Base-by-base conservation (phyloP, 345 rosid species). In the Corymbia maculata region DNA sequence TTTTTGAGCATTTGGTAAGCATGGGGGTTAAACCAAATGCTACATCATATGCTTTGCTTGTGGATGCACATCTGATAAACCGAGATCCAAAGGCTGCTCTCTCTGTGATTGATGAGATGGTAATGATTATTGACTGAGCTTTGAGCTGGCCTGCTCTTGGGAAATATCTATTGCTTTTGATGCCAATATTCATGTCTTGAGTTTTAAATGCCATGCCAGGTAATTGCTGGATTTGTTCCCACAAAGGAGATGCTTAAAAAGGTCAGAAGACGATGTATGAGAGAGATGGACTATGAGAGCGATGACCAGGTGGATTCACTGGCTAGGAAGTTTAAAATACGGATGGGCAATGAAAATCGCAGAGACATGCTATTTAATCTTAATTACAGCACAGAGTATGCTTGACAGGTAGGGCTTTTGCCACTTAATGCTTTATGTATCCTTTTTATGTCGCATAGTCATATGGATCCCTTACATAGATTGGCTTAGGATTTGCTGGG, bases 51-150 rank as follows among this genome's bases (percentile, higher is more conserved):
- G 93, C 94, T 9, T 93, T 98, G 91, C 97, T 98, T 89, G 95
- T 93, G 91, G 99, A 97, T 91, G 96, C 98, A 88, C 99, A 97
- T 94, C 95, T 97, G 90, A 93, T 94, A 90, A 97, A 95, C 90
- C 92, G 96, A 89, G 99, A 98, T 91, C 95, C 92, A 89, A 97
- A 94, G 87, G 91, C 98, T 90, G 98, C 99, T 88, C 93, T 97
- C 86, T 85, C 94, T 59, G 93, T 89, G 42, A 91, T 95, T 88
- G 95, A 95, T 51, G 90, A 94, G 80, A 98, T 98, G 99, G 99
- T 98, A 93, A 92, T 26, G 84, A 8, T 87, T 55, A 53, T 86
- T 87, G 75, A 86, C 51, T 13, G 16, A 79, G 47, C 30, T 89
- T 16, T 68, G 75, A 64, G 52, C n/a, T 85, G 44, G 75, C 44